Base-by-base conservation (phyloP, 805 yeast genomes). In the Ogataea parapolymorpha region DNA sequence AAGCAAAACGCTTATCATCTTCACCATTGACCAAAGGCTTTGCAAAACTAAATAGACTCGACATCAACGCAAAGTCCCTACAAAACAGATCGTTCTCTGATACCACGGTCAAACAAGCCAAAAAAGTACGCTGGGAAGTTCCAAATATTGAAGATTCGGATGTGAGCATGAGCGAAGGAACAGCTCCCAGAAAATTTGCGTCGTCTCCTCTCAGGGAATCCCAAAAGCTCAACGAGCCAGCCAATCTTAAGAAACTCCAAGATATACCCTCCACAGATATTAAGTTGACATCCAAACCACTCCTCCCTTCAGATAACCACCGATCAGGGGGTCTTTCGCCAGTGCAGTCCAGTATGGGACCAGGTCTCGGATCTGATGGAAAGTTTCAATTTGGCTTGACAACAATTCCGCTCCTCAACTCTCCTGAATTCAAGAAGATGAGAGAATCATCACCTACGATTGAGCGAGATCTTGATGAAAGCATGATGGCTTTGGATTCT, bases 51-150 rank as follows among this genome's bases (percentile, higher is more conserved):
- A 41, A 48, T 35, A 35, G 45, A 35, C 22, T 44, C 41, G 25
- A 42, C 47, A 22, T 45, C 47, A 5, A 9, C 40, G 18, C 41
- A n/a, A 39, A 40, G 14, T 7, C 35, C 6, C 20, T 38, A 18
- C 31, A 41, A 26, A 32, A 22, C 16, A 37, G 47, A 37, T 35
- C 37, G 5, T 10, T 33, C 2, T 26, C 46, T 3, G 49, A 49
- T 12, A 27, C 36, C 6, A 35, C 26, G 2, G 32, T 31, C 17
- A 65, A 61, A 43, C 50, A 51, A 9, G 33, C 56, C 10, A 72
- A 71, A 39, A 71, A 66, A 43, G 79, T 74, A 2, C 64, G 77
- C 46, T 73, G 77, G 74, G 68, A 68, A 43, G 65, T 66, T 10
- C 71, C 70, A 2, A 35, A 42, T 22, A 42, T 42, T 3, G 48